Evolutionary conservation across 495 filamentous ascomycete genomes (phyloP).

Genomic region (Extremus antarcticus): DNA sequence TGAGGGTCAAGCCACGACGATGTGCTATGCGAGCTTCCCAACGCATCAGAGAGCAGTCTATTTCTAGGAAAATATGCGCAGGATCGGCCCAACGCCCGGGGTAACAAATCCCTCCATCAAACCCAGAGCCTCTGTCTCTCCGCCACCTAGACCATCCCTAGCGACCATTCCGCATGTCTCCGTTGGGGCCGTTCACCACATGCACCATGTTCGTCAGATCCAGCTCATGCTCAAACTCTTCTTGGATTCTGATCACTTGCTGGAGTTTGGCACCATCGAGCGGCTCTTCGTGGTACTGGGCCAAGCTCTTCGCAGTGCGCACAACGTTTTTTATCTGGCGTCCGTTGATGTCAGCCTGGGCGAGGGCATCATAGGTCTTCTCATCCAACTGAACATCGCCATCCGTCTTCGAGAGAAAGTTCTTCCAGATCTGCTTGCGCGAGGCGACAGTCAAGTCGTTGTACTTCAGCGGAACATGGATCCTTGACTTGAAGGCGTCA

Average conservation of each 20-base stretch:
- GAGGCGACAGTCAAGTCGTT: slow-evolving; percentile 22
- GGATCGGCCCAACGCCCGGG: too few relatives aligned
- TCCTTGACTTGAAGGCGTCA: slow-evolving; percentile 38
- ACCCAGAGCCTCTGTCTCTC: too few relatives aligned
- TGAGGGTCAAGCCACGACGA: too few relatives aligned
- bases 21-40: too few relatives aligned
- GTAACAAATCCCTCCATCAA: too few relatives aligned
- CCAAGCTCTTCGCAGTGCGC: slow-evolving; percentile 13
- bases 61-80: too few relatives aligned
- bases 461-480: slow-evolving; percentile 41
- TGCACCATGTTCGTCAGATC: background rate
- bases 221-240: slow-evolving; percentile 16
- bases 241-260: slow-evolving; percentile 16
- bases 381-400: slow-evolving; percentile 6
- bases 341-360: slow-evolving; percentile 13
- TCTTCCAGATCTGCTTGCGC: slow-evolving; percentile 17
- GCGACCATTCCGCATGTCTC: slow-evolving; percentile 4
- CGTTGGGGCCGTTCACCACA: slow-evolving; percentile 1
- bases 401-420: slow-evolving; percentile 16
- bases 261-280: slow-evolving; percentile 9
- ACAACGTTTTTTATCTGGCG: slow-evolving; percentile 19
- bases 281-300: slow-evolving; percentile 10
- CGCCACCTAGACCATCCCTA: too few relatives aligned
- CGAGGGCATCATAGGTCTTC: slow-evolving; percentile 2
- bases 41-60: too few relatives aligned